A percentile compares a stretch with the other conserved stretches of the same genome.
These are phyloP conservation scores for Bifiguratus adelaidae DNA, from an alignment of 192 early-diverging fungal species.

Conservation along the genomic window DNA sequence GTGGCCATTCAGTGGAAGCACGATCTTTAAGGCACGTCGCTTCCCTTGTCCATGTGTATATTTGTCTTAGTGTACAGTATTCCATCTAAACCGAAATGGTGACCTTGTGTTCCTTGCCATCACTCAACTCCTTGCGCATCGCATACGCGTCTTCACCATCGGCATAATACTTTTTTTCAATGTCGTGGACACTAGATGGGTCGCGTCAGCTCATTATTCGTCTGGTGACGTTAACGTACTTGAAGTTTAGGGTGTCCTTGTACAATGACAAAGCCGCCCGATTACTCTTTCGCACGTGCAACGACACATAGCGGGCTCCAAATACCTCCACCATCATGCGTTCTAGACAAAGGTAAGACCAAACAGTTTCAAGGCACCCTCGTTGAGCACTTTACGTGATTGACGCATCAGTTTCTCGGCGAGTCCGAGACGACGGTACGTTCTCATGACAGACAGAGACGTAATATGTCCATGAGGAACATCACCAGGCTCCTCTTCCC, in stretches of 20 bases:
- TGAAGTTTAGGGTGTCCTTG: slow-evolving; percentile 86
- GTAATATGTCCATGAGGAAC: slow-evolving; percentile 93
- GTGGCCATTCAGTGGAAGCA: too few species aligned
- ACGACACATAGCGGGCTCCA: slow-evolving; percentile 75
- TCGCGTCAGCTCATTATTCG: not conserved
- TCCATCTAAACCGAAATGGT: too few species aligned
- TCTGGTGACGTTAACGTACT: slow-evolving; percentile 26
- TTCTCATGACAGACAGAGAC: slow-evolving; percentile 92
- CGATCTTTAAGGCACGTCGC: too few species aligned
- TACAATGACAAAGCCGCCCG: slow-evolving; percentile 89
- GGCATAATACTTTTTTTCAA: slow-evolving; percentile 96
- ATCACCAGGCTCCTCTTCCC: slow-evolving; percentile 74
- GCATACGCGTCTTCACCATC: slow-evolving; percentile 92
- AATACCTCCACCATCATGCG: slow-evolving; percentile 83
- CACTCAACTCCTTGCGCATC: slow-evolving; percentile 58
- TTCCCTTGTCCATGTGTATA: too few species aligned
- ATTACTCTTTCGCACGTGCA: slow-evolving; percentile 94
- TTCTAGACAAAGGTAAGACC: slow-evolving; percentile 16
- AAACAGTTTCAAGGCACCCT: too few species aligned
- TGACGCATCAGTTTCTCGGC: slow-evolving; percentile 96
- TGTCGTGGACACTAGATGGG: slow-evolving; percentile 56
- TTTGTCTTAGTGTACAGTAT: too few species aligned
- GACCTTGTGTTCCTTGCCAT: too few species aligned
- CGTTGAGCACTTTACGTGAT: slow-evolving; percentile 45
- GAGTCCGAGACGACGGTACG: slow-evolving; percentile 90